These are phyloP conservation scores for Zelonia costaricensis DNA, from an alignment of 208 protist genomes.

Conservation along the genomic window DNA sequence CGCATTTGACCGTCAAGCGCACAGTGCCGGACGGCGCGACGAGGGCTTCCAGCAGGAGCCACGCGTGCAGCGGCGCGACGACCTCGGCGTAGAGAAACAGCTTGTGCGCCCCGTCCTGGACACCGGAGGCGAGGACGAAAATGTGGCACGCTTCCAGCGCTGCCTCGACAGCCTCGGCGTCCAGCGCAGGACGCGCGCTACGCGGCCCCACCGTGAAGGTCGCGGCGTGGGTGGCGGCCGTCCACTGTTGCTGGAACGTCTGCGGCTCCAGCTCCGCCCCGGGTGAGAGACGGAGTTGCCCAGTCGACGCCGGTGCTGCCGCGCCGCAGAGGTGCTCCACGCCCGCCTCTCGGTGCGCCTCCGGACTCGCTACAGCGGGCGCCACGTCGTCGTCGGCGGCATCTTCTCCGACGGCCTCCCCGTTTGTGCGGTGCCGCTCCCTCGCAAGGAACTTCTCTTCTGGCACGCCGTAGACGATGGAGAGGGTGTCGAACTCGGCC, in stretches of 20 bases:
- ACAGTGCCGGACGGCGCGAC: slow-evolving; percentile 26
- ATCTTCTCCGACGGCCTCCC: slow-evolving; percentile 5
- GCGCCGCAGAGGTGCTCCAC: neutral
- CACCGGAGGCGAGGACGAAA: slow-evolving; percentile 58
- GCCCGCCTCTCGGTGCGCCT: too few species aligned
- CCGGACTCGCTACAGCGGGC: neutral
- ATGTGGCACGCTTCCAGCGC: slow-evolving; percentile 40
- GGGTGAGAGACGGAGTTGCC: slow-evolving; percentile 28
- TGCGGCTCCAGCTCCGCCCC: slow-evolving; percentile 41
- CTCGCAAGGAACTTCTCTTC: slow-evolving; percentile 32
- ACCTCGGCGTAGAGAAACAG: slow-evolving; percentile 57
- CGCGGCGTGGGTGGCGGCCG: neutral
- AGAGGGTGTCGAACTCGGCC: slow-evolving; percentile 91
- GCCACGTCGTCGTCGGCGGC: slow-evolving; percentile 2
- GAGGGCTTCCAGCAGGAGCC: slow-evolving; percentile 45
- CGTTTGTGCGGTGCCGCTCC: neutral
- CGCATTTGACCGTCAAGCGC: slow-evolving; percentile 43
- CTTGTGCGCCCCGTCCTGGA: slow-evolving; percentile 35
- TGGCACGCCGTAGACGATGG: slow-evolving; percentile 78
- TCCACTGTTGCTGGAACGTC: slow-evolving; percentile 51
- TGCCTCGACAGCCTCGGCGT: slow-evolving; percentile 35
- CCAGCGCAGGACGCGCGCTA: neutral
- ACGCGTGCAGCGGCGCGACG: slow-evolving; percentile 1
- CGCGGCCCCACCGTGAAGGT: slow-evolving; percentile 27
- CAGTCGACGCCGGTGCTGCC: neutral